phyloP scores from a whole-genome alignment of 2,329 filamentous ascomycete species.

The Iodosphaeria phyllophila region DNA sequence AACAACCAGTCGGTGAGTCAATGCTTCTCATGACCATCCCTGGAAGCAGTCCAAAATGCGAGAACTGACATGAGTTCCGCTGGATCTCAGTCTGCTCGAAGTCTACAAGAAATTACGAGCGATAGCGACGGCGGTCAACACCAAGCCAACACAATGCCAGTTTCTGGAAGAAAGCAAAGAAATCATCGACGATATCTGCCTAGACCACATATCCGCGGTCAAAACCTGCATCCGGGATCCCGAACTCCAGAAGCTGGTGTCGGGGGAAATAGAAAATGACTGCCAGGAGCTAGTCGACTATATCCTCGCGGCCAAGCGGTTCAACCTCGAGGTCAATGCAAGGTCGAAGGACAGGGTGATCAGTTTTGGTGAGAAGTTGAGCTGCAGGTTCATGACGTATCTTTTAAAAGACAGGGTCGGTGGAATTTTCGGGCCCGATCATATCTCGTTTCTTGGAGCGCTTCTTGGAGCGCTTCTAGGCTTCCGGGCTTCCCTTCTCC shows the following conservation, averaged over 20 bases:
- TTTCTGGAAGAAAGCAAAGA: constrained; percentile 47
- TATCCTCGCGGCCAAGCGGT: constrained; percentile 41
- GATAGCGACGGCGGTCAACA: constrained; percentile 31
- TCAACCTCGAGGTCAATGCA: constrained; percentile 58
- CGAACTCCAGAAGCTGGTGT: constrained; percentile 37
- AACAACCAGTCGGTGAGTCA: constrained; percentile 77
- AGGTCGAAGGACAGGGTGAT: constrained; percentile 75
- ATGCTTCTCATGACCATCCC: constrained; percentile 1
- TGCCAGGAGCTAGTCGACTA: constrained; percentile 68
- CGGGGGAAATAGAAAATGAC: constrained; percentile 52
- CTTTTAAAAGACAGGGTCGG: constrained; percentile 55
- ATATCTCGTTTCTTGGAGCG: too few species aligned
- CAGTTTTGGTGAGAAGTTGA: constrained; percentile 89
- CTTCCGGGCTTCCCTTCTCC: too few species aligned
- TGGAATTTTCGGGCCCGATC: too few species aligned
- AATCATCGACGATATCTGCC: constrained; percentile 63
- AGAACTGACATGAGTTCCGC: constrained; percentile 5
- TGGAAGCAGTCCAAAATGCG: constrained; percentile 1
- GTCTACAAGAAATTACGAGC: constrained; percentile 37
- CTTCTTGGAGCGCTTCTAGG: too few species aligned
- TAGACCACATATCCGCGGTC: constrained; percentile 63
- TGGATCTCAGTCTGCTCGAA: constrained; percentile 33
- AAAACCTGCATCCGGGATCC: constrained; percentile 39
- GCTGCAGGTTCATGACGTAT: constrained; percentile 78
- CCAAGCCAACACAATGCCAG: constrained; percentile 30